Evolutionary conservation across 2,329 filamentous ascomycete species (phyloP).

Genomic region (Leptosphaerulina australis): DNA sequence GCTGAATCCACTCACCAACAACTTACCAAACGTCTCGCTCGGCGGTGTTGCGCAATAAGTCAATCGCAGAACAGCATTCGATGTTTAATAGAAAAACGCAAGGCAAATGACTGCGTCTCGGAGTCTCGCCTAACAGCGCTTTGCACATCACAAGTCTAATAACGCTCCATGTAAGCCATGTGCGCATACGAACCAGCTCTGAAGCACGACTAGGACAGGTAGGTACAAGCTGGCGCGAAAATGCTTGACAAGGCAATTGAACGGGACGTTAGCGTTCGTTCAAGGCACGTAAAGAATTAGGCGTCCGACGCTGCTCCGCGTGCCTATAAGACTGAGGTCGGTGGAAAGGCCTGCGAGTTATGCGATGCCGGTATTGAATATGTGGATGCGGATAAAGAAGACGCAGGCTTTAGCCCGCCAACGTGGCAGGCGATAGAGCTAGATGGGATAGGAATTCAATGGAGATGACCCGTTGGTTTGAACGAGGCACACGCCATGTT

Average conservation of each 20-base stretch:
- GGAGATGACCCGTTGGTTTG: no score
- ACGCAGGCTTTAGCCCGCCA: no score
- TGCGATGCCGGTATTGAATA: slow-evolving; percentile 50
- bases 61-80: slow-evolving; percentile 50
- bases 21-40: slow-evolving; percentile 51
- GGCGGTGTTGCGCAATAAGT: slow-evolving; percentile 49
- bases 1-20: slow-evolving; percentile 52
- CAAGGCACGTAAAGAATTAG: slow-evolving; percentile 55
- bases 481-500: no score
- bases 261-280: slow-evolving; percentile 51
- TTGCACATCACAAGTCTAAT: slow-evolving; percentile 50
- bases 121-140: slow-evolving; percentile 50
- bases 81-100: slow-evolving; percentile 52
- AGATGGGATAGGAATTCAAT: no score
- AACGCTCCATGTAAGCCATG: slow-evolving; percentile 52
- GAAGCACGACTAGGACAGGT: slow-evolving; percentile 48
- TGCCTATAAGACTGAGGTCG: slow-evolving; percentile 49
- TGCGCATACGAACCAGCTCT: slow-evolving; percentile 50
- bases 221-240: slow-evolving; percentile 52
- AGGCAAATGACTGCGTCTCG: slow-evolving; percentile 52
- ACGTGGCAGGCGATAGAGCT: no score
- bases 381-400: not conserved
- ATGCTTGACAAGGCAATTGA: slow-evolving; percentile 50
- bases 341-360: slow-evolving; percentile 50
- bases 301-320: slow-evolving; percentile 51